Evolutionary conservation across 768 basidiomycete species (phyloP), one percentile per base, ranked within the genome.

Genomic region (Strobilomyces echinocephalus): DNA sequence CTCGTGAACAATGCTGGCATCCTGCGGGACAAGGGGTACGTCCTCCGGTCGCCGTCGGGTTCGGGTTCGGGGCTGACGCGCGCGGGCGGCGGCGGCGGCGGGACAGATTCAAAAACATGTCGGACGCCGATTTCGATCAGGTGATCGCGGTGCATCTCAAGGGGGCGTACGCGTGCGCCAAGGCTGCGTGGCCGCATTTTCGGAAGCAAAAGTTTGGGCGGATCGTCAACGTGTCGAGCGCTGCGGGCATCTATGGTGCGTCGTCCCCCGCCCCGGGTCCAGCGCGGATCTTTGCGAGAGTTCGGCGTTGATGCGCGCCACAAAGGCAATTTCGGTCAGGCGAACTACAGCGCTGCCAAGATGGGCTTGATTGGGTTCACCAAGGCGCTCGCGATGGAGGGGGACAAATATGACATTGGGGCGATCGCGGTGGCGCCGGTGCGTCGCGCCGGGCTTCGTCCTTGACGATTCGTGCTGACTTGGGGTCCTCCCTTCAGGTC

Each of bases 291-390:
- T 31, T 34, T 12, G n/a, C n/a, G n/a, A n/a, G n/a, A n/a, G n/a
- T n/a, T n/a, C n/a, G n/a, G n/a, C n/a, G 28, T 6, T 39, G 14
- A 15, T 12, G 39, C 36, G 39, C 34, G 15, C 2, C 34, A n/a
- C n/a, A n/a, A 56, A 91, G 88, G 93, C 8, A 97, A 95, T 75
- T 90, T 95, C 66, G 97, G 97, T 10, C 95, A 97, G 72, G 86
- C 93, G 12, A 99, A 98, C 70, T 99, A 98, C 71, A 94, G 93
- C 44, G 92, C 95, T 2, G 95, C 95, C 2, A 98, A 99, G 79
- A 95, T 97, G 91, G 93, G 87, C 59, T 81, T 99, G 34, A 79
- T 97, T 47, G 87, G 77, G 0, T 97, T 97, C 72, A 91, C 94
- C 16, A 93, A 92, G 68, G 93, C 95, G 5, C 80, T 99, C 34